These are phyloP conservation scores for Suillus bovinus DNA, from an alignment of 768 basidiomycete species.

Conservation along the genomic window DNA sequence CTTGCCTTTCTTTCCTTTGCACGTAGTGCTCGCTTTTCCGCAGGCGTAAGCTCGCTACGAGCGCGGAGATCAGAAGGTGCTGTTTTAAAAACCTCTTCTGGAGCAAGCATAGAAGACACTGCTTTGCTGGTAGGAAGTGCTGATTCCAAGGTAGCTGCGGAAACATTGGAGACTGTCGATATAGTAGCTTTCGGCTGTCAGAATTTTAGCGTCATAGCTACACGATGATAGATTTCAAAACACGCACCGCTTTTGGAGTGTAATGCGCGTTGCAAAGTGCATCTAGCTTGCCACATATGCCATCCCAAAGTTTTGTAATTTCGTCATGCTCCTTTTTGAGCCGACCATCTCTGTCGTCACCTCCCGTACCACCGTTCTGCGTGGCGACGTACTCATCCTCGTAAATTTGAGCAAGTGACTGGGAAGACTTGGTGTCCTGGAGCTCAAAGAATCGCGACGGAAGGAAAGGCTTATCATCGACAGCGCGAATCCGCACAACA, in stretches of 20 bases:
- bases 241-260: slow-evolving; percentile 85
- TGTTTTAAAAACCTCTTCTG: slow-evolving; percentile 85
- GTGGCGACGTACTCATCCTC: slow-evolving; percentile 86
- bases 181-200: slow-evolving; percentile 86
- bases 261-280: slow-evolving; percentile 95
- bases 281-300: slow-evolving; percentile 85
- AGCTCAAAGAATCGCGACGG: slow-evolving; percentile 89
- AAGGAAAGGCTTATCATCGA: slow-evolving; percentile 86
- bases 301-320: slow-evolving; percentile 81
- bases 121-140: slow-evolving; percentile 85
- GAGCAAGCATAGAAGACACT: slow-evolving; percentile 79
- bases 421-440: slow-evolving; percentile 83
- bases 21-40: slow-evolving; percentile 74
- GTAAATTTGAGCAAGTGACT: slow-evolving; percentile 94
- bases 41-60: slow-evolving; percentile 80
- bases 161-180: slow-evolving; percentile 77
- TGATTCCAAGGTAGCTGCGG: slow-evolving; percentile 84
- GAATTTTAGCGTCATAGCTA: slow-evolving; percentile 1
- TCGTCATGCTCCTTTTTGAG: slow-evolving; percentile 87
- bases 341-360: slow-evolving; percentile 86
- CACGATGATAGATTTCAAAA: neutral
- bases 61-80: slow-evolving; percentile 55
- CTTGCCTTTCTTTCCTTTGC: slow-evolving; percentile 69
- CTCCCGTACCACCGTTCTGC: slow-evolving; percentile 50
- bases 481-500: slow-evolving; percentile 76